Conservation (phyloP, 164 flowering plant genomes). For the Piper longum region DNA sequence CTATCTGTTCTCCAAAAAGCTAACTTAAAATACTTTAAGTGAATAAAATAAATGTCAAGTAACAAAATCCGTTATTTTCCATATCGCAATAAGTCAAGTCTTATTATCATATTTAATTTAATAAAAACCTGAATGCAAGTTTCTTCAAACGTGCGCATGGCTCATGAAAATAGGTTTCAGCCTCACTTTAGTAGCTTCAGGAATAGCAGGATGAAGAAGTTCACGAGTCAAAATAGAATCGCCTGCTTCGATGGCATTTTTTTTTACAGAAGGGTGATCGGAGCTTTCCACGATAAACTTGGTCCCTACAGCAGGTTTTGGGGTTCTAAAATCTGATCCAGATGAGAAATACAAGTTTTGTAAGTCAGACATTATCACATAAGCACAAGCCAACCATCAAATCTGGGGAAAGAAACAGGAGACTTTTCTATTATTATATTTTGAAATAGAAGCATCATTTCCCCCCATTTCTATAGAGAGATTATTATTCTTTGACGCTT, state of each 20-base stretch:
- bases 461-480: background rate
- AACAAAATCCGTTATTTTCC: background rate
- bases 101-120: background rate
- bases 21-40: background rate
- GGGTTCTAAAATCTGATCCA: constrained; percentile 9
- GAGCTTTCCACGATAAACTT: background rate
- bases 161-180: constrained; percentile 6
- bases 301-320: constrained; percentile 3
- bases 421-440: background rate
- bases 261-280: background rate
- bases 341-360: background rate
- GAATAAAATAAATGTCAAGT: background rate
- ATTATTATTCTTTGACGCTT: background rate
- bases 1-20: background rate
- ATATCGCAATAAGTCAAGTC: background rate
- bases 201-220: background rate
- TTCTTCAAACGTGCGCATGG: background rate
- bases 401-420: background rate
- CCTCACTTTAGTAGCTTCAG: background rate
- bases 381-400: background rate
- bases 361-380: background rate
- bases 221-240: background rate
- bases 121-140: background rate
- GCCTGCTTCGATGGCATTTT: background rate
- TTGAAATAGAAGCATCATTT: background rate